Evolutionary conservation across 495 filamentous ascomycete species (phyloP).

Genomic region (Penicillium canescens): DNA sequence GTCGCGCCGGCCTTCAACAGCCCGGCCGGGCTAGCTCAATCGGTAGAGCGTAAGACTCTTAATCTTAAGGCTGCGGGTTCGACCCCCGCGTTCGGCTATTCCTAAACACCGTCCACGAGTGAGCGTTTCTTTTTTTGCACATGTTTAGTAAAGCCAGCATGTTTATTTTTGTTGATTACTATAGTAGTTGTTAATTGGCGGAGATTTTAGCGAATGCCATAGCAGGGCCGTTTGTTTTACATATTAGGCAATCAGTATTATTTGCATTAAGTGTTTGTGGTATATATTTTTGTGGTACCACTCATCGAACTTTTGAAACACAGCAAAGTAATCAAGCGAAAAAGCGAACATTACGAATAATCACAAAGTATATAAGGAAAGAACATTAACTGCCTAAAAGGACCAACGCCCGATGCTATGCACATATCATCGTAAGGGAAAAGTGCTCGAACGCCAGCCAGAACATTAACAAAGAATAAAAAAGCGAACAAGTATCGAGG

Average conservation of each 20-base stretch:
- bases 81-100: constrained; percentile 57
- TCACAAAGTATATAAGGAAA: not conserved
- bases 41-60: constrained; percentile 63
- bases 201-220: too few species aligned
- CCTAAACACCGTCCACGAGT: constrained; percentile 14
- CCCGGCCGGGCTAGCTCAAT: constrained; percentile 56
- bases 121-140: constrained; percentile 16
- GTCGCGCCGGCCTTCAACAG: not conserved
- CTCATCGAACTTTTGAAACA: too few species aligned
- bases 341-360: not conserved
- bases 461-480: constrained; percentile 2
- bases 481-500: not conserved
- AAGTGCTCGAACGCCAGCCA: constrained; percentile 16
- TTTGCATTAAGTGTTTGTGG: too few species aligned
- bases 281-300: too few species aligned
- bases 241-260: too few species aligned
- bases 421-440: constrained; percentile 19
- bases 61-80: constrained; percentile 62
- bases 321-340: too few species aligned
- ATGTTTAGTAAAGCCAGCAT: too few species aligned
- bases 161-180: too few species aligned
- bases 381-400: constrained; percentile 10
- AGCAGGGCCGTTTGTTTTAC: too few species aligned
- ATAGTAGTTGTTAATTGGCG: too few species aligned
- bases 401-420: constrained; percentile 32